phyloP scores from a whole-genome alignment of 768 basidiomycete species.

The Gloeophyllum trabeum region DNA sequence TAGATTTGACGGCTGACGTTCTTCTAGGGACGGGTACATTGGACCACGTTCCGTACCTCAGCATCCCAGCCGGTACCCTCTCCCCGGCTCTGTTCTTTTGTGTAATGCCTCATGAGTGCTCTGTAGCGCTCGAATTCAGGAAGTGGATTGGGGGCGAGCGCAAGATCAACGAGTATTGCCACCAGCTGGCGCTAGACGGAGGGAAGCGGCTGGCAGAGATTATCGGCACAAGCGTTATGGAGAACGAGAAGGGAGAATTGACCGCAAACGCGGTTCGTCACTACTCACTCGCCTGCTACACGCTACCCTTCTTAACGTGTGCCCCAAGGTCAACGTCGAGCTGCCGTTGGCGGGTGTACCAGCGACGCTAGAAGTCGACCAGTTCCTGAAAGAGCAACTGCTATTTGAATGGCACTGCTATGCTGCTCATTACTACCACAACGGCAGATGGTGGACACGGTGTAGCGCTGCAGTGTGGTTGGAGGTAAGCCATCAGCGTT shows the following conservation, averaged over 20 bases:
- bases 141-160: constrained; percentile 65
- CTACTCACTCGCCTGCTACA: not conserved
- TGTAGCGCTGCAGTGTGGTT: constrained; percentile 24
- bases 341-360: constrained; percentile 21
- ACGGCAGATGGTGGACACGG: constrained; percentile 22
- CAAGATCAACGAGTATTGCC: constrained; percentile 61
- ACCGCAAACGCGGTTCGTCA: constrained; percentile 57
- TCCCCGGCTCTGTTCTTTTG: not conserved
- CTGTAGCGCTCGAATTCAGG: constrained; percentile 72
- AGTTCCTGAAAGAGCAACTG: constrained; percentile 12
- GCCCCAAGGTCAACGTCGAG: constrained; percentile 25
- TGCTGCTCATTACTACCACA: constrained; percentile 17
- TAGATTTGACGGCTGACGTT: constrained; percentile 1
- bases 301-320: no score
- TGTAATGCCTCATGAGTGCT: no score
- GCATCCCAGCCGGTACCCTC: constrained; percentile 40
- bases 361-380: constrained; percentile 8
- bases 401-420: constrained; percentile 18
- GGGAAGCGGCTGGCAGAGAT: constrained; percentile 47
- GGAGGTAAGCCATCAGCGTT: constrained; percentile 18
- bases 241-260: constrained; percentile 36
- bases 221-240: constrained; percentile 53
- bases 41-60: constrained; percentile 42
- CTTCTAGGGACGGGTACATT: constrained; percentile 52
- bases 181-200: constrained; percentile 54